Conservation (phyloP, 306 rosid species). For the Elaeagnus macrophylla region DNA sequence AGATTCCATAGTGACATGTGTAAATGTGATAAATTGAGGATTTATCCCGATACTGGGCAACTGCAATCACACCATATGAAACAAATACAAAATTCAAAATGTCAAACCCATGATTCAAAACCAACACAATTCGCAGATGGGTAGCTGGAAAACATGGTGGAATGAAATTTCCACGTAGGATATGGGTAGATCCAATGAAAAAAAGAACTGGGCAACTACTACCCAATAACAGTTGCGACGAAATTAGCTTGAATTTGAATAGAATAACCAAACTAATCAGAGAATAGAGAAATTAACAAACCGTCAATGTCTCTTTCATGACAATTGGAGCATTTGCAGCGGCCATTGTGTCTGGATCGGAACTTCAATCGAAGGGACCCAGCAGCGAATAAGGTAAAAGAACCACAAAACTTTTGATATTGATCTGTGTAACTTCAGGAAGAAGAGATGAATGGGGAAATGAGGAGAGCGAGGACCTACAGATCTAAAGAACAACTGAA, state of each 20-base stretch:
- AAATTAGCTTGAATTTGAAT: constrained; percentile 9
- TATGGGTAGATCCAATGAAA: constrained; percentile 7
- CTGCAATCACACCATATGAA: constrained; percentile 25
- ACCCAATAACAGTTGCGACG: neutral
- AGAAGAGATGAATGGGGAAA: constrained; percentile 17
- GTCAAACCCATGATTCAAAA: neutral
- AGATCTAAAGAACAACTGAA: too few species aligned
- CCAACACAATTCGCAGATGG: constrained; percentile 11
- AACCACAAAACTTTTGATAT: constrained; percentile 7
- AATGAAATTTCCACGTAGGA: constrained; percentile 14
- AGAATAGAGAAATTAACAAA: neutral
- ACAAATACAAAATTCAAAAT: neutral
- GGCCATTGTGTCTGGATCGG: constrained; percentile 33
- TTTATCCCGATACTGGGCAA: constrained; percentile 61
- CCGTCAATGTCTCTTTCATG: constrained; percentile 69
- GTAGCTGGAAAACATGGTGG: constrained; percentile 5
- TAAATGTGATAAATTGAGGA: constrained; percentile 66
- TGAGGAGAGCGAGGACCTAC: constrained; percentile 5
- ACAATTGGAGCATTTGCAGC: constrained; percentile 63
- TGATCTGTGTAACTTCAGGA: constrained; percentile 7
- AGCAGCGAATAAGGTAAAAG: constrained; percentile 13
- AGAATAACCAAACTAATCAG: too few species aligned
- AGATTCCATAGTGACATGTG: constrained; percentile 81
- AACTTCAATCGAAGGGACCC: constrained; percentile 17
- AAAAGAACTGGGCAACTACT: neutral